These are phyloP conservation scores for Moricandia moricandioides DNA, from an alignment of 345 rosid species.

Conservation along the genomic window DNA sequence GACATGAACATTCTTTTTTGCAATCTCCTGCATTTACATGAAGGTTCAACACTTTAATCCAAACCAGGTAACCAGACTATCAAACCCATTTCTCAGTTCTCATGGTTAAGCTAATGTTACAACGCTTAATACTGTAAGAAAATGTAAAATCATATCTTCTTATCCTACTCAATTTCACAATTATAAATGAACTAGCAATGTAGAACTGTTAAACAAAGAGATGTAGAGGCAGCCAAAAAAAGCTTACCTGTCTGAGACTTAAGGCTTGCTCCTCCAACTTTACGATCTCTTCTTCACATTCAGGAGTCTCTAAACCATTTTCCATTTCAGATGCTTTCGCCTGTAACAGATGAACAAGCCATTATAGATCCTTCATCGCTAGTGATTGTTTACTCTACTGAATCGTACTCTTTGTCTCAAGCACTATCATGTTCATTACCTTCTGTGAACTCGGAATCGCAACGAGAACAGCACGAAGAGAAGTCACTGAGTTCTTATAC, in stretches of 20 bases:
- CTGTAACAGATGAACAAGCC: slow-evolving; percentile 31
- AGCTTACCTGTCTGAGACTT: slow-evolving; percentile 68
- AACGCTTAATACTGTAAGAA: too few relatives aligned
- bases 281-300: slow-evolving; percentile 58
- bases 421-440: slow-evolving; percentile 39
- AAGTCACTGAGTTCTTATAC: slow-evolving; percentile 74
- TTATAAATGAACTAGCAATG: not conserved
- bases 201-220: not conserved
- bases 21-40: slow-evolving; percentile 60
- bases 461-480: slow-evolving; percentile 73
- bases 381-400: too few relatives aligned
- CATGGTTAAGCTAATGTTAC: slow-evolving; percentile 3
- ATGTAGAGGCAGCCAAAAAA: slow-evolving; percentile 1
- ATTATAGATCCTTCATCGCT: too few relatives aligned
- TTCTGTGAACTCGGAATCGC: slow-evolving; percentile 76
- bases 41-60: not conserved
- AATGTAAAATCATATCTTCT: too few relatives aligned
- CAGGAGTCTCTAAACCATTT: slow-evolving; percentile 39
- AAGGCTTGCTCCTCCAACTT: slow-evolving; percentile 70
- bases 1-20: slow-evolving; percentile 61
- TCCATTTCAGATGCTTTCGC: slow-evolving; percentile 53
- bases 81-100: not conserved
- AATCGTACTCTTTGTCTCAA: too few relatives aligned
- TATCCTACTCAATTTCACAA: not conserved
- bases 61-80: not conserved